Evolutionary conservation across 1,284 basidiomycete genomes (phyloP), one percentile per base, ranked within the genome.

Genomic region (Trichosporon asahii): DNA sequence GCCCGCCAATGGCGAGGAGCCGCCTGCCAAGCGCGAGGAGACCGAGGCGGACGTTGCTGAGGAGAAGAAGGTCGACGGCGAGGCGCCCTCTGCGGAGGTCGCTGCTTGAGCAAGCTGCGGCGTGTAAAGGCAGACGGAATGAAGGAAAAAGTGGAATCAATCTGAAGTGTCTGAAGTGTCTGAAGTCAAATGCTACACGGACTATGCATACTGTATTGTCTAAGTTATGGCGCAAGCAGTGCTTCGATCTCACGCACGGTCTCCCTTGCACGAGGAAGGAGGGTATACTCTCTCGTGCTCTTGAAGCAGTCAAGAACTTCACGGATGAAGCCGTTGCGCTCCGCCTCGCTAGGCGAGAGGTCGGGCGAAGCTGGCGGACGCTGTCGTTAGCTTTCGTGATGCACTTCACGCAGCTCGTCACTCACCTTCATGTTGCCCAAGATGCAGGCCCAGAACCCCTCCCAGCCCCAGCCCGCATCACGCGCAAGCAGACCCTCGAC

Each of bases 401-500:
- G n/a, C n/a, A n/a, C n/a, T n/a, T n/a, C n/a, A n/a, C n/a, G n/a
- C n/a, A n/a, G 11, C 23, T 25, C 23, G 25, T 4, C 1, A 72
- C 80, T 70, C 72, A 82, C 82, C 33, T 68, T 29, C 1, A 83
- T 6, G 61, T 83, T 83, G 8, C 73, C 67, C 67, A 33, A 35
- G 0, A 84, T 73, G 61, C 75, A 79, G 8, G 66, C 70, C 82
- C 82, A 83, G 71, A 84, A 84, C 8, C 80, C 83, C 2, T 44
- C 70, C 80, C 83, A 85, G 60, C 80, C 81, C 86, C 86, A 87
- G 0, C 86, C 86, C 0, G 85, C 81, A 71, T 86, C 85, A 72
- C 80, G 76, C 66, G 80, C 79, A 23, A 86, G 73, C 7, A 87
- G 66, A 8, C 77, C 80, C 66, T 86, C 85, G 1, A 86, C 85